Evolutionary conservation across 495 filamentous ascomycete species (phyloP).

Genomic region (Aspergillus mulundensis): DNA sequence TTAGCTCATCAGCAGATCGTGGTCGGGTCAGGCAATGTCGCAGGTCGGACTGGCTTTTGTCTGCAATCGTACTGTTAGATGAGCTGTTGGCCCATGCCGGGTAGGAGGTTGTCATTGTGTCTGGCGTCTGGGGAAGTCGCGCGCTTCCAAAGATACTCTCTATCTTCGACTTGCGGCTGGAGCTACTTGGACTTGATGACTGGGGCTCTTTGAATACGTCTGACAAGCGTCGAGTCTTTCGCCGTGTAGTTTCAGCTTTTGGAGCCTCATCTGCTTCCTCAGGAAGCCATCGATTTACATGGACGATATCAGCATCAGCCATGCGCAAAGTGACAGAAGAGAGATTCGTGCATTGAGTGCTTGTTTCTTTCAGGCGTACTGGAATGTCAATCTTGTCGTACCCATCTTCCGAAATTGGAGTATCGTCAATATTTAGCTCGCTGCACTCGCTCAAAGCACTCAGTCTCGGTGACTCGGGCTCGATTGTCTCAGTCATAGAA

Average conservation of each 20-base stretch:
- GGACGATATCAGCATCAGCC: slow-evolving; percentile 20
- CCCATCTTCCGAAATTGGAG: slow-evolving; percentile 14
- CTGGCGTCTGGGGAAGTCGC: slow-evolving; percentile 40
- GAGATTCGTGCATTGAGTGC: slow-evolving; percentile 17
- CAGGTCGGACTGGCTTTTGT: slow-evolving; percentile 23
- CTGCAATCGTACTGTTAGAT: slow-evolving; percentile 30
- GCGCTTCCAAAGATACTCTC: slow-evolving; percentile 35
- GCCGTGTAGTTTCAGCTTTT: slow-evolving; percentile 20
- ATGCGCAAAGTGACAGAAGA: slow-evolving; percentile 11
- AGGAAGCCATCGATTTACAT: slow-evolving; percentile 33
- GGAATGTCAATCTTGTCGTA: slow-evolving; percentile 35
- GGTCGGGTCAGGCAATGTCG: slow-evolving; percentile 26
- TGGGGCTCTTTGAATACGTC: slow-evolving; percentile 18
- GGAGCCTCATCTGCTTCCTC: slow-evolving; percentile 15
- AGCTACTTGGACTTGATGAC: slow-evolving; percentile 20
- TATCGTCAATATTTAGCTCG: slow-evolving; percentile 62
- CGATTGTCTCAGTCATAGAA: slow-evolving; percentile 29
- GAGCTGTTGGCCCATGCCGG: slow-evolving; percentile 31
- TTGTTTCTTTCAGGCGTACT: slow-evolving; percentile 22
- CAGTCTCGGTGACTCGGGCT: slow-evolving; percentile 57
- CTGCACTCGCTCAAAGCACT: slow-evolving; percentile 79
- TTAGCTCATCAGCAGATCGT: slow-evolving; percentile 35
- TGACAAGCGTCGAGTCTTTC: slow-evolving; percentile 16
- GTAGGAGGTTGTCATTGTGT: slow-evolving; percentile 44
- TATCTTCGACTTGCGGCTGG: slow-evolving; percentile 24